Evolutionary conservation across 305 asterid species (phyloP), one percentile per base, ranked within the genome.

Genomic region (Andrographis paniculata): DNA sequence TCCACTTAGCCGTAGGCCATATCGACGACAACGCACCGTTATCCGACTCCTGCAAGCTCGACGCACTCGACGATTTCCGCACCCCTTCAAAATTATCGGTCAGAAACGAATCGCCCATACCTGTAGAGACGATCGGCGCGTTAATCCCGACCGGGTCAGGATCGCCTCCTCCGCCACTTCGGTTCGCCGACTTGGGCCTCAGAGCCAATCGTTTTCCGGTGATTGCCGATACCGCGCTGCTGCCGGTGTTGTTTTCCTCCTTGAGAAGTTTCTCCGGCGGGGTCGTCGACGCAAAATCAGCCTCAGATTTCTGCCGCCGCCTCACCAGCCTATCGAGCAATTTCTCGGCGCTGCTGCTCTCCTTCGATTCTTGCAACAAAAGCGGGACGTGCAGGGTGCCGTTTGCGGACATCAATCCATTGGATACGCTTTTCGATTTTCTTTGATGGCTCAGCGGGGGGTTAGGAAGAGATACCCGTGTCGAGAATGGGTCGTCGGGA

Each of bases 41-140:
- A 17, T 79, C 92, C 14, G 93, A 60, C 39, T 85, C 95, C 41
- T 68, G 80, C 66, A 85, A 76, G 64, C 76, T 72, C 9, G 94
- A 57, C 2, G 93, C 58, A 38, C 97, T 88, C 12, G 38, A 33
- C 12, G 38, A 33, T 13, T 33, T 33, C 13, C 38, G 9, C 13
- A 33, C 38, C 4, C 38, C 38, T 6, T 33, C 38, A 13, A 9
- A 2, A 11, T 6, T 33, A 13, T 33, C n/a, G 12, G 38, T 33
- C 12, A 33, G 13, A 13, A 33, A n/a, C 4, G 38, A 33, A 13
- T 33, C 38, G 38, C 1, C 38, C 38, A 33, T 11, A 13, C 38
- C 38, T 33, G n/a, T 33, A n/a, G 38, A 0, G n/a, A 33, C 12
- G n/a, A 33, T 33, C 8, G 12, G 38, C n/a, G n/a, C n/a, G 38